Conservation (phyloP, 176 grass and related monocot genomes). For the Urochloa ruziziensis region DNA sequence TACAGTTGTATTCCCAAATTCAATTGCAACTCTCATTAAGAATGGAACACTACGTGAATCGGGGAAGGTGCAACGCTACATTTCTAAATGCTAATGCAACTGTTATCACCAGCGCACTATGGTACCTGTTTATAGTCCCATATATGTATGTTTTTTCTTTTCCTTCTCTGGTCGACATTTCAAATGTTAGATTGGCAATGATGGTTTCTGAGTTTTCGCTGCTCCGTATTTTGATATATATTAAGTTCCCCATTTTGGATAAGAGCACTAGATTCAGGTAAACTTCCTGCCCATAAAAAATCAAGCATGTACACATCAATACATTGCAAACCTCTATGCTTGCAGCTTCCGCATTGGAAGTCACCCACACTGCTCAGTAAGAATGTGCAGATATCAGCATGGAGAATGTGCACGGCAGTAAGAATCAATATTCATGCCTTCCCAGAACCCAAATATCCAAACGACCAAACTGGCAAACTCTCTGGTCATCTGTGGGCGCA, state of each 20-base stretch:
- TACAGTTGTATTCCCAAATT: too few relatives aligned
- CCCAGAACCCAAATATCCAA: constrained; percentile 11
- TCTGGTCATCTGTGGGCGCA: not conserved
- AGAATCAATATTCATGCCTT: not conserved
- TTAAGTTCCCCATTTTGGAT: constrained; percentile 3
- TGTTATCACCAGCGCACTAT: too few relatives aligned
- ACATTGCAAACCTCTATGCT: not conserved
- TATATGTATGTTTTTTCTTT: not conserved
- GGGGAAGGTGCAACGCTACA: too few relatives aligned
- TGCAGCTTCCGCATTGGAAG: not conserved
- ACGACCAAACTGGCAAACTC: not conserved
- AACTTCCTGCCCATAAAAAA: not conserved
- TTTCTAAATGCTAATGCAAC: too few relatives aligned
- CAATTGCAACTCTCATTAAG: too few relatives aligned
- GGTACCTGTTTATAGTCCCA: not conserved
- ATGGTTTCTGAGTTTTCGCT: not conserved
- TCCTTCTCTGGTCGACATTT: not conserved
- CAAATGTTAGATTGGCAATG: not conserved
- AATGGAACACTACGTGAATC: too few relatives aligned
- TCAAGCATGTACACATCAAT: not conserved
- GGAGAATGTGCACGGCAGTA: not conserved
- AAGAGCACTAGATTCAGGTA: not conserved
- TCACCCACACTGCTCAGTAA: not conserved
- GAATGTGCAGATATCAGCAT: not conserved
- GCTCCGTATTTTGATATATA: not conserved